Conservation (phyloP, 1,284 basidiomycete genomes). For the Ceratobasidium sp. region DNA sequence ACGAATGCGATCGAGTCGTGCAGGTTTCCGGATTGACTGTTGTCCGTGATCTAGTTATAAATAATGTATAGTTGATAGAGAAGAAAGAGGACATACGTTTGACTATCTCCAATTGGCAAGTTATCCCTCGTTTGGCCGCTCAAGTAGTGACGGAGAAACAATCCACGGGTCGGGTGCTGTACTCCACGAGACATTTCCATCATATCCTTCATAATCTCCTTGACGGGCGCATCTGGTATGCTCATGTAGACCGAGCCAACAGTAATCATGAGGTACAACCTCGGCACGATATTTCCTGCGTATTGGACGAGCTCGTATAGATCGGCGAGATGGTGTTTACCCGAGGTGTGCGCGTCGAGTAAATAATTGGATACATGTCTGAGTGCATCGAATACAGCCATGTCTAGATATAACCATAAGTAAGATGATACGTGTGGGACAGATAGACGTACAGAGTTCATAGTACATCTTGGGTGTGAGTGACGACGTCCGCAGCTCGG, state of each 20-base stretch:
- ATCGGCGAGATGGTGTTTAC: slow-evolving; percentile 92
- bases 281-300: slow-evolving; percentile 91
- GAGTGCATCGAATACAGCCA: slow-evolving; percentile 95
- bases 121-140: slow-evolving; percentile 94
- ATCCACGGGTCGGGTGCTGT: slow-evolving; percentile 88
- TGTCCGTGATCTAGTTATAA: slow-evolving; percentile 16
- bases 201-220: slow-evolving; percentile 99
- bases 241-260: slow-evolving; percentile 98
- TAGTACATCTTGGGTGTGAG: slow-evolving; percentile 96
- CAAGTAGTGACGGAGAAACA: slow-evolving; percentile 93
- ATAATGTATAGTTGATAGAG: neutral
- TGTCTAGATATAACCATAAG: slow-evolving; percentile 62
- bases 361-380: slow-evolving; percentile 93
- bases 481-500: slow-evolving; percentile 89
- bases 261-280: slow-evolving; percentile 97
- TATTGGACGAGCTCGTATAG: slow-evolving; percentile 98
- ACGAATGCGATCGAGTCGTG: slow-evolving; percentile 94
- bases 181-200: slow-evolving; percentile 98
- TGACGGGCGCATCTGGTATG: slow-evolving; percentile 90
- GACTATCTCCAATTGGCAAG: slow-evolving; percentile 82
- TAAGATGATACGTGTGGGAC: slow-evolving; percentile 19
- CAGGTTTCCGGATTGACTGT: slow-evolving; percentile 82
- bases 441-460: slow-evolving; percentile 78
- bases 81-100: slow-evolving; percentile 68
- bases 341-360: slow-evolving; percentile 88